Base-by-base conservation (phyloP, 1,139 yeast species). In the Geotrichum carabidarum region DNA sequence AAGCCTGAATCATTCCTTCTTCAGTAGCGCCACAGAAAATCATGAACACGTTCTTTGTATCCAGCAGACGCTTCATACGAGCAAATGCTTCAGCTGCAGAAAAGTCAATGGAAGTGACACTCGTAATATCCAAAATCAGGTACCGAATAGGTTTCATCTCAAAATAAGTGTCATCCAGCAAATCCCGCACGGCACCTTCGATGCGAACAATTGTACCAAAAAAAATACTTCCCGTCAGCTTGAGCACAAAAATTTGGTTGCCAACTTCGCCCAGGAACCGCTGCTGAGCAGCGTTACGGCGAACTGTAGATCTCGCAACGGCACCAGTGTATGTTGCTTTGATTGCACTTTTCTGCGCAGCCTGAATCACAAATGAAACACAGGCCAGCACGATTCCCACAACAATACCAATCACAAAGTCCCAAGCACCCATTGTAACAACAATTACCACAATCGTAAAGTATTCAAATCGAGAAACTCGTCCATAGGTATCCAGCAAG, bases 11-110 rank as follows among this genome's bases (percentile, higher is more conserved):
- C 35, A 84, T 83, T 41, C 77, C 77, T 49, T 82, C 84, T 49
- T 81, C 81, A 44, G 82, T 82, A 17, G 91, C 91, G 1, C 96
- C 87, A 1, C 95, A 84, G 44, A 93, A 78, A 31, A 91, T 78
- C 66, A 93, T 73, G 61, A 80, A 86, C 22, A 94, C 86, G 53
- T 77, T 77, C 60, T 82, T 84, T 27, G 86, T 84, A 58, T 81
- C 81, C 18, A 90, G 74, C 62, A 89, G 78, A 60, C 95, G 84
- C 67, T 88, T 82, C 60, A 94, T 86, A 62, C 97, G 77, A 62
- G 91, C 82, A 68, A 93, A 88, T 0, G 98, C 96, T 70, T 93
- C 99, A 6, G 97, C 96, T 0, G 98, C 98, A 41, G 96, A 86
- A 64, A 87, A 93, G 70, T 93, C 99, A 62, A 93, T 82, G 44